Percentiles rank a stretch among this genome's conserved stretches.
phyloP scores from a whole-genome alignment of 148 eudicot species.

The Talinum fruticosum region DNA sequence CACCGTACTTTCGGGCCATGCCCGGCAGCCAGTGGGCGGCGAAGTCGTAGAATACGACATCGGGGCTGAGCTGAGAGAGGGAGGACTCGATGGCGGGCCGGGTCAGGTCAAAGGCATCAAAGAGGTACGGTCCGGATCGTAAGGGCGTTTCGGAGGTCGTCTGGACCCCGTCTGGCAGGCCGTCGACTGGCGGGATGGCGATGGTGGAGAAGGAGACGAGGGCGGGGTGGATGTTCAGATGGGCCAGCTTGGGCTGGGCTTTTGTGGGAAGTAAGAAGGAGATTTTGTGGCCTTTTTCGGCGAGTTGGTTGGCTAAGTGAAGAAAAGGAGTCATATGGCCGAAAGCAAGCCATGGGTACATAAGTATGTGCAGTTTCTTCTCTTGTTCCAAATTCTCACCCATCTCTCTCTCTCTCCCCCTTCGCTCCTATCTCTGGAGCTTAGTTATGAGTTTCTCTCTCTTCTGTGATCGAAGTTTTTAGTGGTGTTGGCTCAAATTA shows the following conservation, averaged over 20 bases:
- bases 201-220: slow-evolving; percentile 32
- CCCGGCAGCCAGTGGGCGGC: slow-evolving; percentile 32
- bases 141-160: slow-evolving; percentile 28
- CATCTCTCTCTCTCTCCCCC: neutral
- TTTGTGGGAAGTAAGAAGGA: slow-evolving; percentile 28
- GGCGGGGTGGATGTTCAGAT: slow-evolving; percentile 32
- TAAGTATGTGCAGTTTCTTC: slow-evolving; percentile 15
- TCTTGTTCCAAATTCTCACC: neutral
- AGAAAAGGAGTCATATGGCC: slow-evolving; percentile 37
- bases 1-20: slow-evolving; percentile 17
- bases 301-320: slow-evolving; percentile 33
- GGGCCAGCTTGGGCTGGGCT: slow-evolving; percentile 25
- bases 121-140: slow-evolving; percentile 13
- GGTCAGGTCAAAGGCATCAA: slow-evolving; percentile 31
- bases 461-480: neutral
- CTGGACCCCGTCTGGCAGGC: slow-evolving; percentile 33
- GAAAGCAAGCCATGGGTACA: slow-evolving; percentile 44
- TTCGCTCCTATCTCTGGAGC: neutral
- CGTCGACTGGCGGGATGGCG: slow-evolving; percentile 30
- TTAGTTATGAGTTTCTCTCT: neutral
- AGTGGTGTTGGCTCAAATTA: too few relatives aligned
- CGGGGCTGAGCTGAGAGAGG: slow-evolving; percentile 22
- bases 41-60: slow-evolving; percentile 32
- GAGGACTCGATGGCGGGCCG: slow-evolving; percentile 18
- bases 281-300: slow-evolving; percentile 32